Conservation (phyloP, 1,139 yeast species). For the Pichia sp. region DNA sequence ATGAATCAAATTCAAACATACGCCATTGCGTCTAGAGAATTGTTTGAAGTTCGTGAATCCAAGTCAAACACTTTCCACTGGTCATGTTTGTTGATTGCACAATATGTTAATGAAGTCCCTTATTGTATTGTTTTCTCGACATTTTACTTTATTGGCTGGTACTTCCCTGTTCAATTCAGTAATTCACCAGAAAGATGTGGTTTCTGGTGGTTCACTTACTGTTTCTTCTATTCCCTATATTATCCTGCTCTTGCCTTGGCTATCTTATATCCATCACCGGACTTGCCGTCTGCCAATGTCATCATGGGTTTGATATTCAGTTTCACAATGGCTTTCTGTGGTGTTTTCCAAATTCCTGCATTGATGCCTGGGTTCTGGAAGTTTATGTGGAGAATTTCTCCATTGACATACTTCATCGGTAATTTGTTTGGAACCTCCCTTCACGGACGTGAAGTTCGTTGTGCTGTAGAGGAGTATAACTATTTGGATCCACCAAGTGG, state of each 20-base stretch:
- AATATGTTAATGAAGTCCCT: slow-evolving; percentile 51
- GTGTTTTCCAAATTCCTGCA: slow-evolving; percentile 53
- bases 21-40: slow-evolving; percentile 50
- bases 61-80: slow-evolving; percentile 64
- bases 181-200: slow-evolving; percentile 45
- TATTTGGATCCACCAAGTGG: slow-evolving; percentile 53
- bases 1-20: slow-evolving; percentile 54
- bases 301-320: slow-evolving; percentile 49
- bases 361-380: slow-evolving; percentile 64
- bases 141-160: slow-evolving; percentile 47
- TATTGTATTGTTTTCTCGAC: slow-evolving; percentile 50
- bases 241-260: slow-evolving; percentile 49
- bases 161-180: slow-evolving; percentile 52
- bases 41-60: slow-evolving; percentile 59
- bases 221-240: slow-evolving; percentile 51
- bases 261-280: slow-evolving; percentile 53
- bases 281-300: slow-evolving; percentile 56
- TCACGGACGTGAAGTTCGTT: slow-evolving; percentile 50
- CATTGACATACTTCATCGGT: slow-evolving; percentile 60
- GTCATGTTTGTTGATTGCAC: slow-evolving; percentile 51
- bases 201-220: slow-evolving; percentile 46
- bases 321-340: slow-evolving; percentile 53
- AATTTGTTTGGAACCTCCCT: slow-evolving; percentile 48
- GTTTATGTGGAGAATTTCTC: slow-evolving; percentile 67
- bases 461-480: slow-evolving; percentile 47